Base-by-base conservation (phyloP, 768 basidiomycete species). In the Mycena vulgaris region DNA sequence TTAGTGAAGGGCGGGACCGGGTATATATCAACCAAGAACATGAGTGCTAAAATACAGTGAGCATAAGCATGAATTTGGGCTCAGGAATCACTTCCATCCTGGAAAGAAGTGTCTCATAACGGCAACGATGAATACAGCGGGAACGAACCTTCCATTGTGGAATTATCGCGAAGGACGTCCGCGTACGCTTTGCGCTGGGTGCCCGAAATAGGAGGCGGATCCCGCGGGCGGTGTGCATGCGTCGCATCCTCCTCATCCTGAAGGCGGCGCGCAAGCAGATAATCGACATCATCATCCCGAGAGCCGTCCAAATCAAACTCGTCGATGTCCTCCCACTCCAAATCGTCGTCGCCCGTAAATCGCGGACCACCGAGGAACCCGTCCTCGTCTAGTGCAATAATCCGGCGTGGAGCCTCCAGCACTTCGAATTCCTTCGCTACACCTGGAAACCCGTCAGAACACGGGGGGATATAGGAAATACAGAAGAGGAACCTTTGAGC, bases 401-500 rank as follows among this genome's bases (percentile, higher is more conserved):
- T 55, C n/a, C 66, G 66, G 9, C 45, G 27, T 57, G 66, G 66
- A 16, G 35, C 66, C 6, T 53, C 39, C 8, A 67, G 21, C n/a
- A 67, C 45, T 27, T 67, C 66, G 39, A 67, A 67, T 5, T 57
- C 66, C 47, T 67, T 67, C 35, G 66, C 66, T 27, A 53, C 57
- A 35, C 66, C 66, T 67, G 16, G 28, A 13, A 23, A 6, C 2
- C 21, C 30, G 51, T 52, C 16, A 52, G 51, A n/a, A n/a, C n/a
- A n/a, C 30, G 14, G 5, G 49, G 49, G 21, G 11, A 7, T 13
- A 19, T 2, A 1, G 13, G 28, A 17, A 17, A 21, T 16, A 30
- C 3, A 7, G 5, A 5, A 21, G 9, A 6, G 21, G 51, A 52
- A 33, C 51, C 51, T 52, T 52, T 52, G 3, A 23, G 51, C 30